A percentile compares a stretch with the other conserved stretches of the same genome.
phyloP scores from a whole-genome alignment of 108 stramenopile genomes.

The Fragilariopsis cylindrus region DNA sequence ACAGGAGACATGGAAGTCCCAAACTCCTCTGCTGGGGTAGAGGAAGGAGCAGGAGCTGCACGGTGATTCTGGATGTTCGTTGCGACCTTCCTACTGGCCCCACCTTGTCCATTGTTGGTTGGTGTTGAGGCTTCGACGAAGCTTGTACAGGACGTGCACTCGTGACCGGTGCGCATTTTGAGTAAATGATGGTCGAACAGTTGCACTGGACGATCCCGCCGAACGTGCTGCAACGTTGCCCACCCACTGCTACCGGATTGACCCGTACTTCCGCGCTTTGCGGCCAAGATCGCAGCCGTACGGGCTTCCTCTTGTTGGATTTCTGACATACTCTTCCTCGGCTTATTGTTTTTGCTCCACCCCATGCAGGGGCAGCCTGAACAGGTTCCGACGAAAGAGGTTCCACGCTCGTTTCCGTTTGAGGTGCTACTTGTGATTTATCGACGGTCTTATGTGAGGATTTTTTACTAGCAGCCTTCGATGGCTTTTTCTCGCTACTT shows the following conservation, averaged over 20 bases:
- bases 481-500: conserved; percentile 6
- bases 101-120: neutral
- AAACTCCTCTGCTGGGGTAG: conserved; percentile 71
- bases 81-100: conserved; percentile 8
- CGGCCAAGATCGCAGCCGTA: conserved; percentile 60
- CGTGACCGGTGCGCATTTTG: conserved; percentile 17
- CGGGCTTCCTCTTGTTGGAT: conserved; percentile 90
- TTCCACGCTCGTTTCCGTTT: neutral
- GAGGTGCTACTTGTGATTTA: conserved; percentile 19
- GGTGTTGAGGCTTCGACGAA: conserved; percentile 6
- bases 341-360: conserved; percentile 45
- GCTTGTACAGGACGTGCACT: conserved; percentile 22
- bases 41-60: conserved; percentile 24
- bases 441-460: conserved; percentile 11
- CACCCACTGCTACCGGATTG: conserved; percentile 69
- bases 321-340: conserved; percentile 81
- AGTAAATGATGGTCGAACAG: conserved; percentile 21
- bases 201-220: conserved; percentile 58
- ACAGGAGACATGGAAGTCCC: conserved; percentile 82
- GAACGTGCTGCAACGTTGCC: conserved; percentile 85
- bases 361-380: conserved; percentile 73
- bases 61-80: conserved; percentile 9
- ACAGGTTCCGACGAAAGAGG: neutral
- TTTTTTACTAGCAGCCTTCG: conserved; percentile 15
- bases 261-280: conserved; percentile 39